These are phyloP conservation scores for Diaporthe citriasiana DNA, from an alignment of 2,329 filamentous ascomycete genomes.

Conservation along the genomic window DNA sequence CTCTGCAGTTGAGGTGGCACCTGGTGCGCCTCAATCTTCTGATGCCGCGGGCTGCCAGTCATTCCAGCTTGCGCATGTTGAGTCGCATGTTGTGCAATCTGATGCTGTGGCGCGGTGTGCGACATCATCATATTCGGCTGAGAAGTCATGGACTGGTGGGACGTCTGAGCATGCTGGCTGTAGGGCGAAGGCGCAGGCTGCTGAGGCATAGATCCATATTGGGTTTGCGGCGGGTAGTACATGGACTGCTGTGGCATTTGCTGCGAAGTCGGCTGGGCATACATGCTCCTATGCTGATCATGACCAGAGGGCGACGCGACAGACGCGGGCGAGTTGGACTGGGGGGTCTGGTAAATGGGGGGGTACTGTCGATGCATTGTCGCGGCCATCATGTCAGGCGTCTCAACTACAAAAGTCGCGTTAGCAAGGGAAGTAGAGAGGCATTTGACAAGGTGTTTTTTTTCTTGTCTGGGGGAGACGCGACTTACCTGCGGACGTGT, in stretches of 20 bases:
- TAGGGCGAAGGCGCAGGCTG: constrained; percentile 74
- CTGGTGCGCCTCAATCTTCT: constrained; percentile 73
- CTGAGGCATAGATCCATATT: constrained; percentile 76
- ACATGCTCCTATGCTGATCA: constrained; percentile 90
- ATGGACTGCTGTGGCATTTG: constrained; percentile 86
- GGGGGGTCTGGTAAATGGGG: constrained; percentile 94
- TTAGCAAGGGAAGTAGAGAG: neutral
- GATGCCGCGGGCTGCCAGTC: constrained; percentile 71
- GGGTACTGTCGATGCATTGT: constrained; percentile 85
- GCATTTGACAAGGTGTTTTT: neutral
- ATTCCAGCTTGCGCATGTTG: constrained; percentile 70
- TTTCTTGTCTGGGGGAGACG: constrained; percentile 39
- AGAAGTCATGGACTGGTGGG: constrained; percentile 72
- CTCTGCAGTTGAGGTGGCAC: constrained; percentile 74
- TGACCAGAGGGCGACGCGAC: constrained; percentile 91
- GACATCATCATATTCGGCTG: constrained; percentile 78
- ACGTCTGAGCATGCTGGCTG: constrained; percentile 69
- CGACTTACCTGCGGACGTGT: constrained; percentile 85
- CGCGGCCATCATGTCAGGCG: constrained; percentile 77
- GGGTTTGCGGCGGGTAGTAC: constrained; percentile 78
- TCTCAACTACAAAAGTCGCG: constrained; percentile 57
- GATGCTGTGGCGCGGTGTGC: constrained; percentile 69
- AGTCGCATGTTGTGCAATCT: constrained; percentile 70
- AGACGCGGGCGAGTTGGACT: constrained; percentile 94
- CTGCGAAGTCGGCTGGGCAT: constrained; percentile 78